A percentile compares a stretch with the other conserved stretches of the same genome.
Conservation (phyloP, 2,329 filamentous ascomycete genomes). For the Thelonectria rubi region DNA sequence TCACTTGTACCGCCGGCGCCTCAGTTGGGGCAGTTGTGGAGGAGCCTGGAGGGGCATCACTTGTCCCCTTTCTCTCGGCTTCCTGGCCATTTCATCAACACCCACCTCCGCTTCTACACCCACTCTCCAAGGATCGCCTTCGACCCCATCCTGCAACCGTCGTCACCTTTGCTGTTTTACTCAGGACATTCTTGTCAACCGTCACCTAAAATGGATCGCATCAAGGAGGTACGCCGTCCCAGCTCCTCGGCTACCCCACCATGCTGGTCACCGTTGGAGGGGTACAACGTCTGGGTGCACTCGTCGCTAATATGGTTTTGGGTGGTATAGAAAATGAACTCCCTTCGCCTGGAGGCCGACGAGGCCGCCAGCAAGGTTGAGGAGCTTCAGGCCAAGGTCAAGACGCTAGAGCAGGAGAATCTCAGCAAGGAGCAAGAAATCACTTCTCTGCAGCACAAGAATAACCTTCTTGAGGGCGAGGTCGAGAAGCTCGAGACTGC, state of each 20-base stretch:
- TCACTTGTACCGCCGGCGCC: constrained; percentile 30
- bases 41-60: constrained; percentile 52
- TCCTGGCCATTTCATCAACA: constrained; percentile 46
- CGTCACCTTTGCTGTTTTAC: constrained; percentile 25
- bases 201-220: constrained; percentile 76
- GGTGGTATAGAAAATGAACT: constrained; percentile 82
- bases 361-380: constrained; percentile 83
- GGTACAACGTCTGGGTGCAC: constrained; percentile 30
- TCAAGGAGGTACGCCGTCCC: constrained; percentile 78
- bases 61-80: constrained; percentile 48
- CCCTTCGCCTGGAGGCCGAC: constrained; percentile 93
- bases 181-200: constrained; percentile 20
- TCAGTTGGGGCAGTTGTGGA: constrained; percentile 44
- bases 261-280: constrained; percentile 45
- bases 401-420: constrained; percentile 92
- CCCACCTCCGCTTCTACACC: constrained; percentile 38
- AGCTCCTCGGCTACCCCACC: constrained; percentile 43
- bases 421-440: constrained; percentile 98
- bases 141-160: constrained; percentile 41
- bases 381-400: constrained; percentile 87
- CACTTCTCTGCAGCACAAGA: constrained; percentile 95
- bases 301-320: constrained; percentile 39
- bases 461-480: constrained; percentile 86
- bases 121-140: constrained; percentile 33
- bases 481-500: constrained; percentile 89